phyloP scores from a whole-genome alignment of 305 asterid genomes.

The Petunia hybrid region DNA sequence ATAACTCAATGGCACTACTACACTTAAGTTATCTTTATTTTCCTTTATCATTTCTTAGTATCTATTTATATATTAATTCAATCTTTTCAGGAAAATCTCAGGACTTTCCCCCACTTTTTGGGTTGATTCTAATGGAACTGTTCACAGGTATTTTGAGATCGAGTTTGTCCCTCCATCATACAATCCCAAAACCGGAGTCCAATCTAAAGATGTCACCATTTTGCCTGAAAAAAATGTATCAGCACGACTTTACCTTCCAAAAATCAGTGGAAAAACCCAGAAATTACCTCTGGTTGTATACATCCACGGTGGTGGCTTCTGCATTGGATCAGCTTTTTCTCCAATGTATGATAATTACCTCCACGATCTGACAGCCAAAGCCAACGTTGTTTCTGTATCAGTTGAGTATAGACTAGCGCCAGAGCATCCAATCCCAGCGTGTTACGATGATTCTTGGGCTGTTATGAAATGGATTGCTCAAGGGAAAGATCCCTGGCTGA shows the following conservation, averaged over 20 bases:
- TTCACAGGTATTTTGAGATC: slow-evolving; percentile 32
- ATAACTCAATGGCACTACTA: too few species aligned
- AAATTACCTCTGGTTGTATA: slow-evolving; percentile 40
- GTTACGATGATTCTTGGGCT: slow-evolving; percentile 38
- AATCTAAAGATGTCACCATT: slow-evolving; percentile 50
- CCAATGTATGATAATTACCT: slow-evolving; percentile 18
- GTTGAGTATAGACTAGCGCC: slow-evolving; percentile 38
- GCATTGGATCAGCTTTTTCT: background rate
- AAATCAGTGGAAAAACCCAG: slow-evolving; percentile 3
- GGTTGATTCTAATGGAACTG: background rate
- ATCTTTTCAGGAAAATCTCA: too few species aligned
- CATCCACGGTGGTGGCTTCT: slow-evolving; percentile 40
- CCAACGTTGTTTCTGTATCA: slow-evolving; percentile 34
- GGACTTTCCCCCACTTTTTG: too few species aligned
- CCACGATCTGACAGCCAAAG: slow-evolving; percentile 21
- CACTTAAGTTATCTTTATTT: too few species aligned
- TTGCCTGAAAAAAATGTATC: slow-evolving; percentile 43
- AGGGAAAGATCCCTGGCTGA: slow-evolving; percentile 33
- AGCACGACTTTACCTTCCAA: slow-evolving; percentile 52
- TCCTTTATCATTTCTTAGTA: too few species aligned
- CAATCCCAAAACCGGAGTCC: slow-evolving; percentile 47
- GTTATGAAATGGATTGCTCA: slow-evolving; percentile 30
- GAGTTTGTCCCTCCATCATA: too few species aligned
- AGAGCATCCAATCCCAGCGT: slow-evolving; percentile 33
- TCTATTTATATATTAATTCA: background rate